These are phyloP conservation scores for Exophiala spinifera DNA, from an alignment of 2,329 filamentous ascomycete species.

Conservation along the genomic window DNA sequence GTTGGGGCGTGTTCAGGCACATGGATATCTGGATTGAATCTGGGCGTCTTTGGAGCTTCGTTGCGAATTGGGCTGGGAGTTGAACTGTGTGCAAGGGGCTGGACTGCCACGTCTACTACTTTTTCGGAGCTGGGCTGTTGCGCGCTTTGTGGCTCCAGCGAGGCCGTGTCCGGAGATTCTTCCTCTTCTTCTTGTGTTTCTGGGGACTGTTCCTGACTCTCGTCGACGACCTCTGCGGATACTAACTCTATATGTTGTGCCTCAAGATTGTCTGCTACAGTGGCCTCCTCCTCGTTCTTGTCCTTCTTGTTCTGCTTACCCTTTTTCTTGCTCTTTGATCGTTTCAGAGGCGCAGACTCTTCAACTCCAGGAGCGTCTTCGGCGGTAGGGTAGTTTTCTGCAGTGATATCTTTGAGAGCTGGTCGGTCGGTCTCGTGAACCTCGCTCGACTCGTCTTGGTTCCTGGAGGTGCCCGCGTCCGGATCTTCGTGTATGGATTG, in stretches of 20 bases:
- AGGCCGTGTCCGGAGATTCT: neutral
- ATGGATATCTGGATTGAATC: constrained; percentile 30
- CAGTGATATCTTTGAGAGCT: constrained; percentile 28
- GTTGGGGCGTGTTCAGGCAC: constrained; percentile 4
- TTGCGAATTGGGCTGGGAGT: neutral
- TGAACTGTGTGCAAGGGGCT: neutral
- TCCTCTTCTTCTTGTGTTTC: neutral
- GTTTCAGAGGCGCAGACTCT: constrained; percentile 7
- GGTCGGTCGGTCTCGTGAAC: constrained; percentile 12
- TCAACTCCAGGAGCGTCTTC: constrained; percentile 15
- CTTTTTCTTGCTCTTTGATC: constrained; percentile 16
- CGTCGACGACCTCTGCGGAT: neutral
- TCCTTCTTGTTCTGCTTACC: constrained; percentile 9
- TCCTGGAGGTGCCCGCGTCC: constrained; percentile 12
- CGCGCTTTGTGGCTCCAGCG: neutral
- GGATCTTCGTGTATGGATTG: constrained; percentile 24
- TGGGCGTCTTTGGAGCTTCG: constrained; percentile 26
- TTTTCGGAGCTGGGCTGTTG: neutral
- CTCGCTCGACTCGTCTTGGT: constrained; percentile 5
- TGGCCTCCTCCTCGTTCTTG: constrained; percentile 2
- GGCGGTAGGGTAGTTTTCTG: constrained; percentile 19
- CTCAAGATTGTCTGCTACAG: neutral
- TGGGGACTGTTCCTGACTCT: neutral
- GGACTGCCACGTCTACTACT: constrained; percentile 3
- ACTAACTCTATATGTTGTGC: neutral